Conservation (phyloP, 352 stramenopile species). For the Globisporangium cederbergense region DNA sequence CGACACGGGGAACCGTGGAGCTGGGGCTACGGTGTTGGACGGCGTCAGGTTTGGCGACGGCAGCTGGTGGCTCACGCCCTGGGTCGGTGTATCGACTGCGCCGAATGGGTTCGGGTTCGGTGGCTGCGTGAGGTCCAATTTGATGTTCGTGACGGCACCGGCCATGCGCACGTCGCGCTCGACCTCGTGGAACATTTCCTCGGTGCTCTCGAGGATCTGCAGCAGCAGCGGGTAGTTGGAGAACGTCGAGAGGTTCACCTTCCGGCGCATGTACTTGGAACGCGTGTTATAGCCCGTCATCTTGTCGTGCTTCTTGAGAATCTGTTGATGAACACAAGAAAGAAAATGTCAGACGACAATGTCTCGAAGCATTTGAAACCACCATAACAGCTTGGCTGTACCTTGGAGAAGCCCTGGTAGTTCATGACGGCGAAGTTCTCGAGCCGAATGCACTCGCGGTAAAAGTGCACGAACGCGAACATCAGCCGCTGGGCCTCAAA, state of each 20-base stretch:
- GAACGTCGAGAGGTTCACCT: conserved; percentile 77
- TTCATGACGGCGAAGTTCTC: conserved; percentile 86
- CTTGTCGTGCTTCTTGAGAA: conserved; percentile 85
- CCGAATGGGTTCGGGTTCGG: conserved; percentile 19
- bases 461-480: conserved; percentile 83
- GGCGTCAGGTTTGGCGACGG: conserved; percentile 42
- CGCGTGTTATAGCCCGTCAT: conserved; percentile 83
- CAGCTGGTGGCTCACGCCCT: conserved; percentile 28
- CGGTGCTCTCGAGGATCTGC: conserved; percentile 70
- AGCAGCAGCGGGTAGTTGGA: conserved; percentile 74
- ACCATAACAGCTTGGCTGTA: conserved; percentile 10
- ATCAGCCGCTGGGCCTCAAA: conserved; percentile 70
- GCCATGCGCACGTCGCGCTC: conserved; percentile 56
- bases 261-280: conserved; percentile 83
- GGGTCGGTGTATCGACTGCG: conserved; percentile 28
- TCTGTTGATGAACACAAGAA: conserved; percentile 22
- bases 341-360: background rate
- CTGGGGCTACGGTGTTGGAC: conserved; percentile 30
- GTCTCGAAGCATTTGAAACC: no score
- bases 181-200: conserved; percentile 79
- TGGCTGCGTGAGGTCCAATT: conserved; percentile 37
- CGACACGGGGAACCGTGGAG: conserved; percentile 45
- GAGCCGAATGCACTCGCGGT: conserved; percentile 73
- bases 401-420: conserved; percentile 85
- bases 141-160: conserved; percentile 47